Evolutionary conservation across 805 yeast genomes (phyloP), one percentile per base, ranked within the genome.

Genomic region (Lachancea fermentati): DNA sequence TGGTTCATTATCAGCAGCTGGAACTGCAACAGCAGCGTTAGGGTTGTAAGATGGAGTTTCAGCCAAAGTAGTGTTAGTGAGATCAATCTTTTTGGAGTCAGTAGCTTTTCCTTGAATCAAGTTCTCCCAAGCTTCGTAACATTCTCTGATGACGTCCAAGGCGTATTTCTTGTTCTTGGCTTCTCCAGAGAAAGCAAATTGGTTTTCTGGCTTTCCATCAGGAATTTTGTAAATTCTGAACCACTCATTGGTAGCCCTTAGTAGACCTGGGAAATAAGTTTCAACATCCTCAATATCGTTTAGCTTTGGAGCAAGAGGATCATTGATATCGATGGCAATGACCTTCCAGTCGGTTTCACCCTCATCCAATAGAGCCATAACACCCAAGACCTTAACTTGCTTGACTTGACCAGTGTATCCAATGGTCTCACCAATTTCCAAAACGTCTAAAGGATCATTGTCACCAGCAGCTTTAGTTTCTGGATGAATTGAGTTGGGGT

Each of bases 211-310:
- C 76, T 93, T 93, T 47, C 97, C 98, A 65, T 91, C 98, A 41
- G 98, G 97, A 54, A 88, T 76, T 69, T 93, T 93, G 80, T 93
- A 93, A 68, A 89, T 88, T 66, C 94, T 84, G 80, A 93, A 93
- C 98, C 98, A 93, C 69, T 85, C 95, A 66, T 88, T 81, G 44
- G 97, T 93, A 50, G 95, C 84, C 63, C 95, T 85, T 60, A 93
- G 72, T 44, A 93, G 73, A 41, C 96, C 96, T 45, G 98, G 98
- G 66, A 89, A 79, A 63, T 83, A 81, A 58, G 75, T 77, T 66
- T 78, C 88, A 49, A 93, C 95, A 58, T 93, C 97, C 67, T 85
- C 91, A 54, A 93, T 79, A 65, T 88, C 96, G 62, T 82, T 76
- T 57, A 93, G 71, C 69, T 88, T 82, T 44, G 83, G 60, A 46